Evolutionary conservation across 306 rosid genomes (phyloP), one percentile per base, ranked within the genome.

Genomic region (Acacia crassicarpa): DNA sequence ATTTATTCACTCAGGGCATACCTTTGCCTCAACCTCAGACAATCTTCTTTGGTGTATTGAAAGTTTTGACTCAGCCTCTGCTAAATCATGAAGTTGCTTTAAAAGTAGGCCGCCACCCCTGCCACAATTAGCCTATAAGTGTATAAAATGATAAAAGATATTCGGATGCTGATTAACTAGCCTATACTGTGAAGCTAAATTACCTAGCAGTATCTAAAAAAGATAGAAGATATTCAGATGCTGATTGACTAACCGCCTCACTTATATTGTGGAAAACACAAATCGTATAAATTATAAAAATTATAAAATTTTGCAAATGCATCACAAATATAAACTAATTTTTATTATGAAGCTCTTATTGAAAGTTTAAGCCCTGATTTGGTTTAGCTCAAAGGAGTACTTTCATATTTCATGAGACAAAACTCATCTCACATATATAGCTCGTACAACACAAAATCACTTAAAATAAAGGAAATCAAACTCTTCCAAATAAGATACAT

Each of bases 91-190:
- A 82, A 93, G 98, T 82, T 89, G 92, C 84, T 90, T 89, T 87
- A 95, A 83, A 78, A 95, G 88, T 80, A 91, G 92, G 71, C 98
- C 99, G 38, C 98, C 91, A 58, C 96, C 96, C 88, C 99, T 95
- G 89, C 81, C 74, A 90, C 78, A 89, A 74, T 32, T 73, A 61
- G 81, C 66, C 27, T 54, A 33, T 71, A 51, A 75, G 68, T 78
- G 72, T 53, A 79, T 48, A 70, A 38, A 82, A 67, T 48, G 61
- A 67, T 75, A 63, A 43, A 72, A 77, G 71, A 59, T 58, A 59
- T 77, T 87, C 84, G 46, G n/a, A 48, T 58, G 65, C 32, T 6
- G 80, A 63, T 41, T 27, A 62, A 74, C 43, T 59, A 66, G 81
- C 69, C 41, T 61, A 32, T 66, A 49, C 22, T 83, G 74, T 45